A percentile compares a stretch with the other conserved stretches of the same genome.
These are phyloP conservation scores for Podospora tetraspora DNA, from an alignment of 495 filamentous ascomycete genomes.

Conservation along the genomic window DNA sequence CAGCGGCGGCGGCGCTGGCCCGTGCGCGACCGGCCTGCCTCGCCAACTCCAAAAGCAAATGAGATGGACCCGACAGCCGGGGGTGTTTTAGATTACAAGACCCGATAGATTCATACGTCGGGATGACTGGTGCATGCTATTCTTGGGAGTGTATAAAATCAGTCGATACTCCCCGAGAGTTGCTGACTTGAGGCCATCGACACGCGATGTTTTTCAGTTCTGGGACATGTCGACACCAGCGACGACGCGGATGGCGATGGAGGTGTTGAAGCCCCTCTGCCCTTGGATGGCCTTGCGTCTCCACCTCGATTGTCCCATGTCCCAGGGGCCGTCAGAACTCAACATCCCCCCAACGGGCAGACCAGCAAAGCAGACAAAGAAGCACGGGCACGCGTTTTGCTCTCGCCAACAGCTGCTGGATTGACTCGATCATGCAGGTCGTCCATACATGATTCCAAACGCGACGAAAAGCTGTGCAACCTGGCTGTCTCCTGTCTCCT, in stretches of 20 bases:
- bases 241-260: not conserved
- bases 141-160: not conserved
- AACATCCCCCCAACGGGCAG: not conserved
- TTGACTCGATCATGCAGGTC: not conserved
- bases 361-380: not conserved
- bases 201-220: not conserved
- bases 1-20: conserved; percentile 16
- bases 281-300: not conserved
- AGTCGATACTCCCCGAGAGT: not conserved
- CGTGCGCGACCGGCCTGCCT: conserved; percentile 15
- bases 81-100: conserved; percentile 21
- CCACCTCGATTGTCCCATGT: not conserved
- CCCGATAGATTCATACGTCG: conserved; percentile 20
- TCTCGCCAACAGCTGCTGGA: not conserved
- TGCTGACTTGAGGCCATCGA: not conserved
- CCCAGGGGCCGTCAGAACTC: not conserved
- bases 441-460: not conserved
- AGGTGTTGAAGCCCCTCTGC: not conserved
- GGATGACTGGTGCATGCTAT: conserved; percentile 8
- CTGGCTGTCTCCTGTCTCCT: too few relatives aligned
- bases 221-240: not conserved
- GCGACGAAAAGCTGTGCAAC: not conserved
- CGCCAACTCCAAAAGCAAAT: conserved; percentile 24
- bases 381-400: not conserved
- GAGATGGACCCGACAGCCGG: conserved; percentile 20